phyloP scores from a whole-genome alignment of 352 stramenopile species.

The Aphanomyces stellatus region DNA sequence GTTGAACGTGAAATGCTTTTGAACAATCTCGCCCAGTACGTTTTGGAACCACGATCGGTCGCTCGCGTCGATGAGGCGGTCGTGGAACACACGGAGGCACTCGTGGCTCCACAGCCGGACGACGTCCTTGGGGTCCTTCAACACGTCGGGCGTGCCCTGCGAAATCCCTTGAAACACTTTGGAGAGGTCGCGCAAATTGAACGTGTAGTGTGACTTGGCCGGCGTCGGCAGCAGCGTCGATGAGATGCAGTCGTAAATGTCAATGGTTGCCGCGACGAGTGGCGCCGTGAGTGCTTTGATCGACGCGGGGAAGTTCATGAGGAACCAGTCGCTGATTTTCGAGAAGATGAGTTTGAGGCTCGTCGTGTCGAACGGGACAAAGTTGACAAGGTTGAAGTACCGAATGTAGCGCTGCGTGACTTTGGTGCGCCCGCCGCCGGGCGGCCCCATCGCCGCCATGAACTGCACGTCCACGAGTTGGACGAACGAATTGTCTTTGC shows the following conservation, averaged over 20 bases:
- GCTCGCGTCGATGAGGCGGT: conserved; percentile 85
- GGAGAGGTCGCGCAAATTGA: conserved; percentile 89
- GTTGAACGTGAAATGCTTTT: conserved; percentile 69
- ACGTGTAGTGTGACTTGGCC: conserved; percentile 91
- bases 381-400: conserved; percentile 92
- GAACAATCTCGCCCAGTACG: conserved; percentile 55
- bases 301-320: conserved; percentile 60
- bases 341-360: conserved; percentile 84
- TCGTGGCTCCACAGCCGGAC: conserved; percentile 89
- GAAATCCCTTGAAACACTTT: conserved; percentile 91
- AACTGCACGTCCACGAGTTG: conserved; percentile 92
- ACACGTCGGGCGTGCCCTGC: conserved; percentile 61
- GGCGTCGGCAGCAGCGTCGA: conserved; percentile 87
- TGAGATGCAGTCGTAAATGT: conserved; percentile 89
- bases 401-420: conserved; percentile 90
- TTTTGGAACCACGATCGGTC: conserved; percentile 83
- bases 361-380: conserved; percentile 86
- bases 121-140: conserved; percentile 81
- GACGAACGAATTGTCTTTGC: conserved; percentile 89
- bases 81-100: conserved; percentile 86
- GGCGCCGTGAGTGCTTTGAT: conserved; percentile 70
- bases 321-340: conserved; percentile 86
- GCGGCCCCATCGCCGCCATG: conserved; percentile 87
- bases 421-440: conserved; percentile 82
- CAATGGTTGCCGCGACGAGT: conserved; percentile 82